These are phyloP conservation scores for Seiridium unicorne DNA, from an alignment of 2,329 filamentous ascomycete species.

Conservation along the genomic window DNA sequence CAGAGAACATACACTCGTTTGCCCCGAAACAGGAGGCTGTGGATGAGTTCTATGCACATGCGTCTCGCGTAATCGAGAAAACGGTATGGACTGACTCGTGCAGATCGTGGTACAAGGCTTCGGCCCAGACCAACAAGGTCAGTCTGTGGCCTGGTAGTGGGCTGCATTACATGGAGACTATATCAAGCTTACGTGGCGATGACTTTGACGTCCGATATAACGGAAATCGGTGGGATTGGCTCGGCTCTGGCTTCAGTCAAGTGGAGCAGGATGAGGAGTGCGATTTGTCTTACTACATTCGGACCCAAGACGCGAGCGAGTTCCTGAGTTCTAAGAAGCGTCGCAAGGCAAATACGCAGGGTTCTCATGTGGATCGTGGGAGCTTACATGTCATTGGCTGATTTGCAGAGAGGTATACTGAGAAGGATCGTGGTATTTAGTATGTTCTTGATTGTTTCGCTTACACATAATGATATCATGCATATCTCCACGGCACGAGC, in stretches of 20 bases:
- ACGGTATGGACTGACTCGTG: constrained; percentile 21
- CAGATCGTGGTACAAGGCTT: constrained; percentile 13
- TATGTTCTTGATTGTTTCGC: background rate
- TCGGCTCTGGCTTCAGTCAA: background rate
- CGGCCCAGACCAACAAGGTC: constrained; percentile 2
- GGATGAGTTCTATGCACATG: constrained; percentile 24
- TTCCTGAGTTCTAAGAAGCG: background rate
- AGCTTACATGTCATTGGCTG: background rate
- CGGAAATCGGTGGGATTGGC: background rate
- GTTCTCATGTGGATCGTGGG: background rate
- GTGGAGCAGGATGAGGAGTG: background rate
- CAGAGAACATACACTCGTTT: constrained; percentile 13
- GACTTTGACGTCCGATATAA: background rate
- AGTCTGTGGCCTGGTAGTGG: constrained; percentile 1
- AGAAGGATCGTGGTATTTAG: background rate
- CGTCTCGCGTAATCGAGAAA: constrained; percentile 21
- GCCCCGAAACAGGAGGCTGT: constrained; percentile 16
- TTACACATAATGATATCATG: background rate
- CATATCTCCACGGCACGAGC: background rate
- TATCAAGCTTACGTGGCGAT: background rate
- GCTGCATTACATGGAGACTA: background rate
- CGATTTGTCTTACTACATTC: background rate
- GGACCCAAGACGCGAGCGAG: background rate
- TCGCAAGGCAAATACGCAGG: background rate
- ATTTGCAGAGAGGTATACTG: background rate